Evolutionary conservation across 345 rosid genomes (phyloP).

Genomic region (Sisymbrium altissimum): DNA sequence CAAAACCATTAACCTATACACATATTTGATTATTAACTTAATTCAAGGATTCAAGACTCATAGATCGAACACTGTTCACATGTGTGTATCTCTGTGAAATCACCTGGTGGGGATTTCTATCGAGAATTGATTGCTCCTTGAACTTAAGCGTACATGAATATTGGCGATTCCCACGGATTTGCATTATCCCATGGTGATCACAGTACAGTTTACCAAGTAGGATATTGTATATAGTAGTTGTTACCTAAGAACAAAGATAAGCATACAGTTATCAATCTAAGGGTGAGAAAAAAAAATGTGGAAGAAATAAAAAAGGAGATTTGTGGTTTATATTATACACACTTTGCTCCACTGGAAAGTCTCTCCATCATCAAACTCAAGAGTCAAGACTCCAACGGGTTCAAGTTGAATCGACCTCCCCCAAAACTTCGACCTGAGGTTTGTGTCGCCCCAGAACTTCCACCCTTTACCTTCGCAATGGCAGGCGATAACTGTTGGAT

Average conservation of each 20-base stretch:
- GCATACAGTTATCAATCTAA: background rate
- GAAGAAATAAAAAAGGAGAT: background rate
- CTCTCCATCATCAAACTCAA: constrained; percentile 97
- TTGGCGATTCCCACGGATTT: constrained; percentile 69
- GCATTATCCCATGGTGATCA: constrained; percentile 91
- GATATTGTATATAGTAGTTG: constrained; percentile 85
- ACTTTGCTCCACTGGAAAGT: constrained; percentile 97
- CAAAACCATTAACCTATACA: constrained; percentile 73
- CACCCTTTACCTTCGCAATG: constrained; percentile 97
- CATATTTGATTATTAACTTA: background rate
- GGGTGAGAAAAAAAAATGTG: background rate
- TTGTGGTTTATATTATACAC: background rate
- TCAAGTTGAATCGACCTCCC: constrained; percentile 96
- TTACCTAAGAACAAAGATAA: constrained; percentile 55
- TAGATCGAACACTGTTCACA: background rate
- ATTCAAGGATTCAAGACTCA: background rate
- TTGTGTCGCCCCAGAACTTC: constrained; percentile 97
- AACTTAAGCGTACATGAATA: constrained; percentile 86
- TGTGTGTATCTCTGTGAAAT: background rate
- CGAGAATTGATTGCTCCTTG: constrained; percentile 86
- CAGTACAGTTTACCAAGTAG: constrained; percentile 88
- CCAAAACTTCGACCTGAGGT: constrained; percentile 90
- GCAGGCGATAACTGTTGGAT: constrained; percentile 95
- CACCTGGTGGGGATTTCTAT: constrained; percentile 93
- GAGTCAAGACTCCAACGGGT: constrained; percentile 78